These are phyloP conservation scores for Mycena amicta DNA, from an alignment of 768 basidiomycete species.

Conservation along the genomic window DNA sequence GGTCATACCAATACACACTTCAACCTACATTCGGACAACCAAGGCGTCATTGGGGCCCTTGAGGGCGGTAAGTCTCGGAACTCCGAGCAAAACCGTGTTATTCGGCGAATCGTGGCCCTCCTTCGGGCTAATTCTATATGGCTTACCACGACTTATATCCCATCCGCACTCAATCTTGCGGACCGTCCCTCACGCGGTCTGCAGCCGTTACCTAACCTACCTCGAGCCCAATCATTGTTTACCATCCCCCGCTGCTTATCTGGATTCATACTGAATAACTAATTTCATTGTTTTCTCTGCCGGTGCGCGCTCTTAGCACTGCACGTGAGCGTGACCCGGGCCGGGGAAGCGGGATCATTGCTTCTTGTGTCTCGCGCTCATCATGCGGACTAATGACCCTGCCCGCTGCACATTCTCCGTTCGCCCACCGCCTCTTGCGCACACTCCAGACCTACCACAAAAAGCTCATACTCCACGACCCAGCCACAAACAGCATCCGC, in stretches of 20 bases:
- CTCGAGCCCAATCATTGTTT: not conserved
- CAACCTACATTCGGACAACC: slow-evolving; percentile 30
- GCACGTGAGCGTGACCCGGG: not conserved
- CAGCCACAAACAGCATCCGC: not conserved
- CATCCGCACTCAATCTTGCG: slow-evolving; percentile 22
- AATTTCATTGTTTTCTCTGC: not conserved
- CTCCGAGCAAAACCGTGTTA: slow-evolving; percentile 29
- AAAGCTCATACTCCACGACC: not conserved
- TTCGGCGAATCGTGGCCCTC: slow-evolving; percentile 26
- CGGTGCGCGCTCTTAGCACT: too few relatives aligned
- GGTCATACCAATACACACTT: slow-evolving; percentile 28
- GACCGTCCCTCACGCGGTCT: slow-evolving; percentile 21
- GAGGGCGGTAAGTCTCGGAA: slow-evolving; percentile 28
- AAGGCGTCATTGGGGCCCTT: slow-evolving; percentile 32
- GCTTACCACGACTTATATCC: slow-evolving; percentile 28
- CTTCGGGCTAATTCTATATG: slow-evolving; percentile 26
- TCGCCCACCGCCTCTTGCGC: not conserved
- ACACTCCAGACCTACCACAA: not conserved
- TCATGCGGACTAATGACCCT: not conserved
- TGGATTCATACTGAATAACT: not conserved
- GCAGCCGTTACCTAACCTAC: not conserved
- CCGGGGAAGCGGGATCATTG: not conserved
- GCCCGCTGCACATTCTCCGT: not conserved
- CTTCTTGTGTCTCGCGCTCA: not conserved
- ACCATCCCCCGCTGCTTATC: not conserved